These are phyloP conservation scores for Urtica urens DNA, from an alignment of 306 rosid species.

Conservation along the genomic window DNA sequence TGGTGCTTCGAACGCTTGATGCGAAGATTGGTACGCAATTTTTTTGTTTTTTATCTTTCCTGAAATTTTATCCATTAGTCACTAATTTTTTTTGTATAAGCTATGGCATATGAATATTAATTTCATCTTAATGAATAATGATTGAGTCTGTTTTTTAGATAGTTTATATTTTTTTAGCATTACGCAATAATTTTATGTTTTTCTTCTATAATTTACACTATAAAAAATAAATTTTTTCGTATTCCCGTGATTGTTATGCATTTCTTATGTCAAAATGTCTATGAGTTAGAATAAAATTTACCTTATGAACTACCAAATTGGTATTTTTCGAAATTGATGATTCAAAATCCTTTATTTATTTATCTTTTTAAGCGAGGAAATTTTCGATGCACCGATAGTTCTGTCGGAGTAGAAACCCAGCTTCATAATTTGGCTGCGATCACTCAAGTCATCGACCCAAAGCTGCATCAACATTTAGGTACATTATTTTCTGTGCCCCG, in stretches of 20 bases:
- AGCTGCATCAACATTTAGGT: constrained; percentile 96
- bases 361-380: constrained; percentile 71
- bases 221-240: no score
- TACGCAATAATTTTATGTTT: no score
- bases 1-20: constrained; percentile 98
- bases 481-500: constrained; percentile 9
- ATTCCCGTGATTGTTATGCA: no score
- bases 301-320: no score
- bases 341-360: constrained; percentile 3
- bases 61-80: background rate
- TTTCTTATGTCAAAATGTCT: no score
- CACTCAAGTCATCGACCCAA: constrained; percentile 94
- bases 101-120: background rate
- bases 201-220: no score
- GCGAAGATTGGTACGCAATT: constrained; percentile 87
- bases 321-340: constrained; percentile 20
- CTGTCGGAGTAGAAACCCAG: constrained; percentile 88
- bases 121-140: background rate
- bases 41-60: constrained; percentile 2
- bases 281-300: no score
- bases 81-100: no score
- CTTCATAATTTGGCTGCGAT: constrained; percentile 70
- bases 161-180: no score
- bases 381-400: constrained; percentile 76
- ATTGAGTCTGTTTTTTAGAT: no score